Evolutionary conservation across 306 rosid genomes (phyloP).

Genomic region (Lathyrus sativus): DNA sequence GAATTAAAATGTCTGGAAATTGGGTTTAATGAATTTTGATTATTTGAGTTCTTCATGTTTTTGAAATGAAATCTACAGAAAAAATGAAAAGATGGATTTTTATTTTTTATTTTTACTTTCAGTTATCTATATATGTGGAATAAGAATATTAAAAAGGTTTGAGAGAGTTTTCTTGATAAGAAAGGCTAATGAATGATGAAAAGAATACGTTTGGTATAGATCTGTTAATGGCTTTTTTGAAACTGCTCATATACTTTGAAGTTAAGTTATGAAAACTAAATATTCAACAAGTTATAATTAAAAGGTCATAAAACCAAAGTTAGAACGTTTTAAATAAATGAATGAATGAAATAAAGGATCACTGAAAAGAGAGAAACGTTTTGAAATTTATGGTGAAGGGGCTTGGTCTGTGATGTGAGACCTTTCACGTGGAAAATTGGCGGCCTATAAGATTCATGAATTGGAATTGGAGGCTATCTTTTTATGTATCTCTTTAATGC

Average conservation of each 20-base stretch:
- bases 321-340: background rate
- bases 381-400: constrained; percentile 6
- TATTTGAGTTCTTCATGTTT: constrained; percentile 45
- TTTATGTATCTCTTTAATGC: background rate
- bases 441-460: background rate
- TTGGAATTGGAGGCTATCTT: background rate
- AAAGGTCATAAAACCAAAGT: constrained; percentile 4
- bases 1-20: constrained; percentile 38
- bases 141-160: constrained; percentile 23
- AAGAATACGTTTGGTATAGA: constrained; percentile 25
- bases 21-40: constrained; percentile 28
- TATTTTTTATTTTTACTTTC: background rate
- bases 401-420: background rate
- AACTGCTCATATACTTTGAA: constrained; percentile 12
- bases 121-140: constrained; percentile 11
- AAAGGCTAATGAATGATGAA: constrained; percentile 5
- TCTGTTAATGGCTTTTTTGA: constrained; percentile 15
- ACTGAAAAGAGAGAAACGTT: background rate
- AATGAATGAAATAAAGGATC: constrained; percentile 10
- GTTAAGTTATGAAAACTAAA: background rate
- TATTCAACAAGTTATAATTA: background rate
- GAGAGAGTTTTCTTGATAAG: constrained; percentile 8
- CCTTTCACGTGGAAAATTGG: constrained; percentile 9
- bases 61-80: background rate
- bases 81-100: background rate